Conservation (phyloP, 1,139 yeast species). For the Ashbya aceris region DNA sequence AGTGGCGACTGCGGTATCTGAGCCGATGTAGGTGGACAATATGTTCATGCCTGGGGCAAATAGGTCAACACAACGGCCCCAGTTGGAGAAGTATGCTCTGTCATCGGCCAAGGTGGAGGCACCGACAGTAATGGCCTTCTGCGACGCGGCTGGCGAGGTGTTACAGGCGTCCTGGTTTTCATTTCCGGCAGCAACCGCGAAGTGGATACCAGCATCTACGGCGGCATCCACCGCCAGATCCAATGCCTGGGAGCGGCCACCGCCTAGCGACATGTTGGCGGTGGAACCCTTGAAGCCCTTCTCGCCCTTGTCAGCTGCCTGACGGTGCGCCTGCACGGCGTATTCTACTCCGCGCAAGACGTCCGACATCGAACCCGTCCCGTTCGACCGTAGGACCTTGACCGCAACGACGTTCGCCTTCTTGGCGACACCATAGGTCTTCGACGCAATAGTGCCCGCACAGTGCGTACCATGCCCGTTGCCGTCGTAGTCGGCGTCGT, state of each 20-base stretch:
- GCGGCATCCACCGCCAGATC: conserved; percentile 82
- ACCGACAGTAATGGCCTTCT: conserved; percentile 70
- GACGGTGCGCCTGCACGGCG: conserved; percentile 56
- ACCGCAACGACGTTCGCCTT: conserved; percentile 67
- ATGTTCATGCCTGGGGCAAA: conserved; percentile 81
- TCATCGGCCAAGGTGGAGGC: conserved; percentile 68
- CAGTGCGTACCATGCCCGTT: conserved; percentile 89
- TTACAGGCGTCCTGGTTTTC: conserved; percentile 79
- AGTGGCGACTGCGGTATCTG: conserved; percentile 74
- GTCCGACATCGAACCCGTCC: conserved; percentile 74
- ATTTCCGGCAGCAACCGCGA: conserved; percentile 87
- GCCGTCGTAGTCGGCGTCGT: conserved; percentile 78
- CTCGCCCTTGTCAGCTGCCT: conserved; percentile 46
- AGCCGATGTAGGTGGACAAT: conserved; percentile 79
- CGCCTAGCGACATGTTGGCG: conserved; percentile 87
- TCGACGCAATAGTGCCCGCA: conserved; percentile 77
- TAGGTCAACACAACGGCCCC: conserved; percentile 76
- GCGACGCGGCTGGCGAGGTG: conserved; percentile 75
- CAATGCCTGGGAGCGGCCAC: conserved; percentile 74
- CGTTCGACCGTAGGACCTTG: conserved; percentile 66
- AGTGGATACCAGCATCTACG: conserved; percentile 67
- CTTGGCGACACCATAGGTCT: conserved; percentile 71
- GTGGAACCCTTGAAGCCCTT: conserved; percentile 76
- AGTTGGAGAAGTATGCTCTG: conserved; percentile 75
- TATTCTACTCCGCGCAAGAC: conserved; percentile 74